Evolutionary conservation across 2,329 filamentous ascomycete species (phyloP), one percentile per base, ranked within the genome.

Genomic region (Penicillium sp.): DNA sequence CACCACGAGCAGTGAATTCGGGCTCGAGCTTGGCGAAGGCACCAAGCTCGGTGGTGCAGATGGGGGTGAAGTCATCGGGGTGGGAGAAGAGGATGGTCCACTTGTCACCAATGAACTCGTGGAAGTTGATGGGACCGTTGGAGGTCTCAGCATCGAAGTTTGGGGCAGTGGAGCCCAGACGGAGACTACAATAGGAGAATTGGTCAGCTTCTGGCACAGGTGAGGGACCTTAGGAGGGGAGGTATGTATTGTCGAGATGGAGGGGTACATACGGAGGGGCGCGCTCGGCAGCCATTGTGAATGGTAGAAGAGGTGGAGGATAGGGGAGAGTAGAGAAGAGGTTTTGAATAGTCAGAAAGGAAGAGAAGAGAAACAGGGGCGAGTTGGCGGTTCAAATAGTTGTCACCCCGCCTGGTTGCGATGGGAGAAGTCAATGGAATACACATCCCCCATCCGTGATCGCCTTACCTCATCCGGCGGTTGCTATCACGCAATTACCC

Each of bases 41-140:
- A 68, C 93, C 93, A 65, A 97, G 89, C 84, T 97, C 93, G 60
- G 93, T 97, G 72, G 93, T 97, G 85, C 93, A 97, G 64, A 97
- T 93, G 65, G 93, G 93, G 6, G 93, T 97, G 84, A 91, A 97
- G 81, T 97, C 93, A 72, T 77, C 77, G 46, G 88, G 87, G 79
- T 90, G 87, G 48, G 87, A 89, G 83, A 90, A 90, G 68, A 90
- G 83, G 65, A 90, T 82, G 62, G 87, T 85, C 87, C 87, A 90
- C 69, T 83, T 86, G 80, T 89, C 82, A 71, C 86, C 87, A 68
- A 90, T 88, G 81, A 86, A 90, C 69, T 89, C 81, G 80, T 90
- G 88, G 82, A 90, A 90, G 78, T 89, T 83, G 74, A 90, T 89
- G 57, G 82, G 81, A 60, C 87, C 88, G 65, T 81, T 79, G 66